A percentile compares a stretch with the other conserved stretches of the same genome.
These are phyloP conservation scores for Sicyos edulis DNA, from an alignment of 306 rosid genomes.

Conservation along the genomic window DNA sequence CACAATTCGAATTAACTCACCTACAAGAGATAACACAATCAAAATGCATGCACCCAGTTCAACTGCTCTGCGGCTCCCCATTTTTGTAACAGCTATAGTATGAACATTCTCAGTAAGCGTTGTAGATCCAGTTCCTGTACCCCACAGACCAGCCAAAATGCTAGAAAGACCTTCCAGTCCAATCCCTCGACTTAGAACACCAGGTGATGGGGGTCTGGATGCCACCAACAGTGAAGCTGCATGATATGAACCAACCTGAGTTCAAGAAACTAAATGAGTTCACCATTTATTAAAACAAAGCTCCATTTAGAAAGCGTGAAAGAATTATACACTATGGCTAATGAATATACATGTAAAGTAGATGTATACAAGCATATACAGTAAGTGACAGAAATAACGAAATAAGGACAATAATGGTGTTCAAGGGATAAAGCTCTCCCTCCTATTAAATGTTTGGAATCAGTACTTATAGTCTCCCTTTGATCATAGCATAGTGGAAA, in stretches of 20 bases:
- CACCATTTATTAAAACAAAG: slow-evolving; percentile 1
- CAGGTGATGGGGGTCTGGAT: slow-evolving; percentile 93
- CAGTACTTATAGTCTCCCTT: too few relatives aligned
- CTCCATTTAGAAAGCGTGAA: slow-evolving; percentile 10
- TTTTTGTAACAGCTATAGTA: slow-evolving; percentile 94
- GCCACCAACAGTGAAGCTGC: slow-evolving; percentile 94
- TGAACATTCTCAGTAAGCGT: slow-evolving; percentile 93
- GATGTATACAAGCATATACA: too few relatives aligned
- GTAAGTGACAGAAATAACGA: neutral
- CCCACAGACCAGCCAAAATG: slow-evolving; percentile 97
- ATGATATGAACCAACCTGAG: slow-evolving; percentile 92
- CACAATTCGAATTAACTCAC: slow-evolving; percentile 36
- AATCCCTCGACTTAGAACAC: slow-evolving; percentile 91
- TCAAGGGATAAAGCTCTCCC: too few relatives aligned
- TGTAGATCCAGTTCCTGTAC: slow-evolving; percentile 89
- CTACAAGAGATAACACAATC: slow-evolving; percentile 80
- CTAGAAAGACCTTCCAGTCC: slow-evolving; percentile 93
- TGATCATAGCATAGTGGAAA: too few relatives aligned
- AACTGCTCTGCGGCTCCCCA: slow-evolving; percentile 98
- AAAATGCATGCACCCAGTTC: slow-evolving; percentile 80
- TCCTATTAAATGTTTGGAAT: too few relatives aligned
- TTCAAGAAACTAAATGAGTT: slow-evolving; percentile 24
- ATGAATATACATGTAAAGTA: neutral
- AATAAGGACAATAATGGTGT: neutral
- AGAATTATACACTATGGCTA: neutral